A percentile compares a stretch with the other conserved stretches of the same genome.
Conservation (phyloP, 768 basidiomycete genomes). For the Leccinum variicolor region DNA sequence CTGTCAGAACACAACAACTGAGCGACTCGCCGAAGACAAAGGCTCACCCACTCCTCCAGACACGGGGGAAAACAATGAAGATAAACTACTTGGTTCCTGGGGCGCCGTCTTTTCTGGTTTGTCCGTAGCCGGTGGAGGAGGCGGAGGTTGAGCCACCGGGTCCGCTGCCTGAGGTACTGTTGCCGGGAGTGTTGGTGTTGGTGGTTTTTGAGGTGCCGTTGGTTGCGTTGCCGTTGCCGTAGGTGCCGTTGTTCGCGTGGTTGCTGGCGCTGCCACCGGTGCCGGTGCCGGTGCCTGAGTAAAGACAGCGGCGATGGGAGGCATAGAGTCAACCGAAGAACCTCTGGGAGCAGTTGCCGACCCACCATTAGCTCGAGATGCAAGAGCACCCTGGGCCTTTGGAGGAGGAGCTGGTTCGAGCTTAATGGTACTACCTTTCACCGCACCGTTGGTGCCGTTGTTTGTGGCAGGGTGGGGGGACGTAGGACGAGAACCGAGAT, state of each 20-base stretch:
- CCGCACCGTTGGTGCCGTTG: conserved; percentile 11
- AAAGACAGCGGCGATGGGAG: conserved; percentile 14
- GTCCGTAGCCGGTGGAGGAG: neutral
- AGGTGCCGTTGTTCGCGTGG: neutral
- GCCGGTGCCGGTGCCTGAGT: conserved; percentile 3
- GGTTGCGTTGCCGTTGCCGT: neutral
- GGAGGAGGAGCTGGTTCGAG: conserved; percentile 18
- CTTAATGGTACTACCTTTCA: conserved; percentile 12
- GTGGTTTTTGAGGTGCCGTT: neutral
- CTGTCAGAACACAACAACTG: conserved; percentile 23
- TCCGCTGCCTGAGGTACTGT: neutral
- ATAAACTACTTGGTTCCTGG: neutral
- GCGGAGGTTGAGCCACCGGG: neutral
- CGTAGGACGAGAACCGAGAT: conserved; percentile 24
- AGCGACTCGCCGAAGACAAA: conserved; percentile 30
- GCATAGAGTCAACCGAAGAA: conserved; percentile 26
- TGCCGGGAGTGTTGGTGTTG: neutral
- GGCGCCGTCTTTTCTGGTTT: conserved; percentile 2
- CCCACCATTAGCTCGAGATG: conserved; percentile 30
- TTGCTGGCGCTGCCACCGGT: neutral
- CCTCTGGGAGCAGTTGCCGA: conserved; percentile 24
- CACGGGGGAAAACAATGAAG: neutral
- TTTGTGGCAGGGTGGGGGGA: conserved; percentile 17
- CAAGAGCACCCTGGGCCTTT: conserved; percentile 18
- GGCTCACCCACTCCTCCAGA: conserved; percentile 30